Base-by-base conservation (phyloP, 768 basidiomycete species). In the Auricularia heimuer region DNA sequence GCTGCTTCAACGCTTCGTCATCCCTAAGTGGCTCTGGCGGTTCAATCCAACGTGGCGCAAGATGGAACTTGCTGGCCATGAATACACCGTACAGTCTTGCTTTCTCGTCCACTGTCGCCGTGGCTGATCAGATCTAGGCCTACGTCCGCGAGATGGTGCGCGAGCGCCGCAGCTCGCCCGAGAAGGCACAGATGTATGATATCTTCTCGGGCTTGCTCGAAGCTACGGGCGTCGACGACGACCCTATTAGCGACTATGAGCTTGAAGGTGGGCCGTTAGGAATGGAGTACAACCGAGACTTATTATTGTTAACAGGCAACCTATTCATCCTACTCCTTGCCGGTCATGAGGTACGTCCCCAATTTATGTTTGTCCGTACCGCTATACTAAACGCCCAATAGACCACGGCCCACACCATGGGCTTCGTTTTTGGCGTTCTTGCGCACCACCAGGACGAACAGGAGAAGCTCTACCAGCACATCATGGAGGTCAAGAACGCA, bases 131-230 rank as follows among this genome's bases (percentile, higher is more conserved):
- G n/a, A 10, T 33, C 10, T 67, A 81, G 80, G 67, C 14, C 54
- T 83, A 82, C 65, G 79, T 85, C 77, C 65, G 69, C 3, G 83
- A 84, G 69, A 85, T 85, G 83, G 82, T 85, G 56, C 69, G 73
- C 21, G 77, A 75, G 39, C 79, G 83, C 3, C 74, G 63, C 11
- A 63, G 62, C 3, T 70, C 74, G 4, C 74, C 72, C 64, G 69
- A 72, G 63, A 77, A 78, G 63, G 76, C 73, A 62, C 76, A 78
- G 65, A 76, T 77, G 42, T 70, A 81, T 63, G 84, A 86, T 71
- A 73, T 85, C 16, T 81, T 86, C 69, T 81, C 74, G 68, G 81
- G 77, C 68, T 74, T 85, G 24, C 71, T 85, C 42, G 77, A 78
- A 66, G 82, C 82, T 6, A 85, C 81, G 69, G 77, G 79, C 64